phyloP scores from a whole-genome alignment of 768 basidiomycete species.

The Termitomyces sp. region DNA sequence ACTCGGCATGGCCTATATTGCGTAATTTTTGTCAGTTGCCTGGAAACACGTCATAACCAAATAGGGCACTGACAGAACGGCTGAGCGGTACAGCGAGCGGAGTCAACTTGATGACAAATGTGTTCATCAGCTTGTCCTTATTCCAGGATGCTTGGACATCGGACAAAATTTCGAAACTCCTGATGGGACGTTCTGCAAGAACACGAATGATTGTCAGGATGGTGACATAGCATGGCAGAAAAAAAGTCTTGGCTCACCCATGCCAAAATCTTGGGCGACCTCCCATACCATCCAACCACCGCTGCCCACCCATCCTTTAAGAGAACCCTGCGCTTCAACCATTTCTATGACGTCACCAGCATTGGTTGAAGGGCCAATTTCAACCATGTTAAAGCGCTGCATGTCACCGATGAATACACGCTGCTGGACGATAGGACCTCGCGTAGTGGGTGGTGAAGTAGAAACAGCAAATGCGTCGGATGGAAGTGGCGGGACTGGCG shows the following conservation, averaged over 20 bases:
- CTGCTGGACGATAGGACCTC: conserved; percentile 45
- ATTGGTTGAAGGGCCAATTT: conserved; percentile 58
- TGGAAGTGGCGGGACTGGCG: conserved; percentile 33
- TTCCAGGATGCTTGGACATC: conserved; percentile 88
- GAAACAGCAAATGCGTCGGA: conserved; percentile 27
- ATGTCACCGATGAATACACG: conserved; percentile 73
- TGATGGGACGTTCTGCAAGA: conserved; percentile 75
- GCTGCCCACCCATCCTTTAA: conserved; percentile 52
- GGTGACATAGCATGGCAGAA: conserved; percentile 1
- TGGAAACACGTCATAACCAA: not conserved
- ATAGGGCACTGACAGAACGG: conserved; percentile 42
- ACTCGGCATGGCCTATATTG: conserved; percentile 32
- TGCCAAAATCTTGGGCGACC: conserved; percentile 84
- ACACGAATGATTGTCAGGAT: conserved; percentile 7
- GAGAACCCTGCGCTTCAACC: conserved; percentile 59
- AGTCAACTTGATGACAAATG: conserved; percentile 74
- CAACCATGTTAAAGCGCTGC: conserved; percentile 71
- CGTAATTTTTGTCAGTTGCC: conserved; percentile 4
- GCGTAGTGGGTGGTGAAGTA: conserved; percentile 17
- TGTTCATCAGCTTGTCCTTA: conserved; percentile 72
- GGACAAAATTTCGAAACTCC: conserved; percentile 78
- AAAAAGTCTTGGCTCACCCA: conserved; percentile 56
- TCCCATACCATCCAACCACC: conserved; percentile 89
- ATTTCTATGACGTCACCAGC: conserved; percentile 69
- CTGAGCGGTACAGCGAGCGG: conserved; percentile 54